Evolutionary conservation across 2,329 filamentous ascomycete genomes (phyloP), one percentile per base, ranked within the genome.

Genomic region (Diplocarpon mali): DNA sequence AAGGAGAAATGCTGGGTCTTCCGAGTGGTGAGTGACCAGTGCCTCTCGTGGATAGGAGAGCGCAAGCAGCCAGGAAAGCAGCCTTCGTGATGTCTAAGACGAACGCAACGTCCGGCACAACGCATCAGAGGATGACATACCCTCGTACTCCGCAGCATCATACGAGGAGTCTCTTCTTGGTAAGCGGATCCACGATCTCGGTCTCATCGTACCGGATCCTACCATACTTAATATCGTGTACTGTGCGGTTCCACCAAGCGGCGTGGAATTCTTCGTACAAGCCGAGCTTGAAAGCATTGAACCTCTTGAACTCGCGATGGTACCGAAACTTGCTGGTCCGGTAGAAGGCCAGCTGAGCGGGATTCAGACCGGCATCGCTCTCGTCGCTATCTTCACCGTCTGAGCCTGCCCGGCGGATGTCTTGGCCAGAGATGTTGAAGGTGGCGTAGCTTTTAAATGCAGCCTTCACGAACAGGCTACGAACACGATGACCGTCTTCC

Each of bases 111-210:
- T 24, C 20, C 20, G 20, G 20, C 20, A 24, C 20, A 24, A 24
- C 20, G 20, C 20, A 24, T 7, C 20, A 7, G 20, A 24, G 4
- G 4, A 24, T 7, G 20, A 7, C 20, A 24, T 24, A 24, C 20
- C 20, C 15, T 30, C 2, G 20, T 24, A 3, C 20, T 24, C 7
- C 20, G 4, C 7, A 24, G 20, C 20, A 24, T 17, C 34, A 46
- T 15, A 46, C 30, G 9, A 30, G 9, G 36, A 48, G 45, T 3
- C 9, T 11, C 11, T 36, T 35, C 14, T 31, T 40, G 3, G 43
- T 43, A 20, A 49, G 34, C 24, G 47, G 47, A 41, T 49, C 47
- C 3, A 29, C 34, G 5, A 44, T 12, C 1, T n/a, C 28, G n/a
- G 34, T 41, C 14, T 36, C 24, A 12, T 10, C 2, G n/a, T 35